Evolutionary conservation across 2,329 filamentous ascomycete species (phyloP).

Genomic region (Tolypocladium pustulatum): DNA sequence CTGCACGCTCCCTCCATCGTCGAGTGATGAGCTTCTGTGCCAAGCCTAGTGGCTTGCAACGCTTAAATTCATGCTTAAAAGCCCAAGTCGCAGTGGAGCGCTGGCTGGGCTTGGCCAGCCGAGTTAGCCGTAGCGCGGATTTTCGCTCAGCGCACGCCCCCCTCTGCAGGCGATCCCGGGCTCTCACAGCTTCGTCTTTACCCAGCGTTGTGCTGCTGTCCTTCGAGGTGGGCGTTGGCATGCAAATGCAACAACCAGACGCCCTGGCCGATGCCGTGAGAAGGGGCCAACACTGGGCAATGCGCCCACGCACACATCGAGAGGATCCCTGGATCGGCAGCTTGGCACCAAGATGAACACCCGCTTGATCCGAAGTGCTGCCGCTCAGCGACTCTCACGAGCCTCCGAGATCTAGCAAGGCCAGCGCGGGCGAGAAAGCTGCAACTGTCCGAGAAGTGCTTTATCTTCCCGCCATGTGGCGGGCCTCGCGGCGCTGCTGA

Average conservation of each 20-base stretch:
- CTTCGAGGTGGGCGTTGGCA: not conserved
- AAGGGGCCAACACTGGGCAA: no score
- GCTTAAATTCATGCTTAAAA: constrained; percentile 43
- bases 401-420: not conserved
- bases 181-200: not conserved
- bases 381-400: not conserved
- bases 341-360: constrained; percentile 1
- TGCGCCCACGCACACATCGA: not conserved
- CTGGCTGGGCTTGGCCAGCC: constrained; percentile 2
- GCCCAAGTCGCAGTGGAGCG: constrained; percentile 9
- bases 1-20: not conserved
- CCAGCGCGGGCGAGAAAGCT: not conserved
- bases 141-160: constrained; percentile 2
- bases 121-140: constrained; percentile 9
- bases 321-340: not conserved
- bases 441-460: not conserved
- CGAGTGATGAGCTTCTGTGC: constrained; percentile 16
- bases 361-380: not conserved
- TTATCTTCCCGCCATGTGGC: not conserved
- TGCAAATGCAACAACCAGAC: not conserved
- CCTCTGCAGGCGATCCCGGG: not conserved
- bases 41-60: constrained; percentile 34
- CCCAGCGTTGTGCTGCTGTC: not conserved
- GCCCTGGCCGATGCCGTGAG: not conserved
- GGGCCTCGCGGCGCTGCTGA: not conserved